Evolutionary conservation across 495 filamentous ascomycete genomes (phyloP).

Genomic region (Penicillium cosmopolitanum): DNA sequence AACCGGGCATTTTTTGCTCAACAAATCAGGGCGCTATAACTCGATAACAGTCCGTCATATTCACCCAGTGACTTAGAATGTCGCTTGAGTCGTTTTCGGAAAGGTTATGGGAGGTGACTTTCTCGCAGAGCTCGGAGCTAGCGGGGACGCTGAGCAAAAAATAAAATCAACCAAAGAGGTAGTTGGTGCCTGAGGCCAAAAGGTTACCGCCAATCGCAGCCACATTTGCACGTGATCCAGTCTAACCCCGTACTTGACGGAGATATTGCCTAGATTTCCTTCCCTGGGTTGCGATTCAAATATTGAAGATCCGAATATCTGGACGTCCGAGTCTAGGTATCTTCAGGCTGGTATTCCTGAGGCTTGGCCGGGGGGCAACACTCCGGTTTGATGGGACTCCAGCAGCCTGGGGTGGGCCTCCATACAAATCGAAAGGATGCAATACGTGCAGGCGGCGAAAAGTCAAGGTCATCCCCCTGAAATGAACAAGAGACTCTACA

Average conservation of each 20-base stretch:
- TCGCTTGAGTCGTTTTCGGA: too few species aligned
- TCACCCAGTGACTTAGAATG: slow-evolving; percentile 1
- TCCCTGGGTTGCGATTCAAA: not conserved
- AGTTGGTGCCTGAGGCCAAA: not conserved
- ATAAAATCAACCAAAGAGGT: not conserved
- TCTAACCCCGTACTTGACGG: too few species aligned
- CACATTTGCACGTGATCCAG: too few species aligned
- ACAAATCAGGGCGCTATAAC: slow-evolving; percentile 6
- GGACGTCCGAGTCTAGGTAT: too few species aligned
- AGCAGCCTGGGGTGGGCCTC: too few species aligned
- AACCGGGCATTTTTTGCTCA: slow-evolving; percentile 32
- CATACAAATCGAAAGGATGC: too few species aligned
- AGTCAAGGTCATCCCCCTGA: too few species aligned
- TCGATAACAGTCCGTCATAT: slow-evolving; percentile 16
- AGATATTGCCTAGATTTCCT: not conserved
- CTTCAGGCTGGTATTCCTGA: too few species aligned
- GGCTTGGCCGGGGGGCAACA: too few species aligned
- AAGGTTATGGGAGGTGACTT: not conserved
- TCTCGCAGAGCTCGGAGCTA: not conserved
- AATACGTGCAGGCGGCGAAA: too few species aligned
- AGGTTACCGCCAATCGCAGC: not conserved
- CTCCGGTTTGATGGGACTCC: too few species aligned
- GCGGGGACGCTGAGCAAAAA: slow-evolving; percentile 1
- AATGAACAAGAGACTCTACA: too few species aligned
- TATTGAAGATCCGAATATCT: not conserved